A percentile compares a stretch with the other conserved stretches of the same genome.
Conservation (phyloP, 805 yeast species). For the Kluyveromyces siamensis region DNA sequence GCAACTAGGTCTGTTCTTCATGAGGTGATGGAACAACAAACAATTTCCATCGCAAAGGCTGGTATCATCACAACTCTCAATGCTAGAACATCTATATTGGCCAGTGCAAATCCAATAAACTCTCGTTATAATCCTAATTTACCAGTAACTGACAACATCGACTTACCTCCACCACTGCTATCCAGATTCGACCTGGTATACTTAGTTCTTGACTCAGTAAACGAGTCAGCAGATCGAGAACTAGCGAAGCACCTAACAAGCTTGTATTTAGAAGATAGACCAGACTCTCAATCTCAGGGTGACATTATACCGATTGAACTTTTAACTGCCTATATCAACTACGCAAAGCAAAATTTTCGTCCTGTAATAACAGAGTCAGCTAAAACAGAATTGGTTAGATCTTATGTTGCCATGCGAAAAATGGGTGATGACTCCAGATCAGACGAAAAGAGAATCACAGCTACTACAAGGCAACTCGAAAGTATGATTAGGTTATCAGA, state of each 20-base stretch:
- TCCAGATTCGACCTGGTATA: conserved; percentile 95
- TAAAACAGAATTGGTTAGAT: conserved; percentile 72
- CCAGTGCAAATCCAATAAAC: conserved; percentile 95
- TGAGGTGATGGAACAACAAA: conserved; percentile 99
- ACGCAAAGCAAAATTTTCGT: conserved; percentile 76
- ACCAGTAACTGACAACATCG: conserved; percentile 93
- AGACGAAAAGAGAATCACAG: conserved; percentile 86
- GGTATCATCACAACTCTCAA: conserved; percentile 95
- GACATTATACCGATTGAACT: conserved; percentile 81
- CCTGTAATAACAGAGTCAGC: conserved; percentile 81
- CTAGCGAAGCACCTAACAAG: conserved; percentile 85
- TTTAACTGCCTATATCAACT: conserved; percentile 80
- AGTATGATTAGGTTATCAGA: conserved; percentile 90
- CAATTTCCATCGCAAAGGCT: conserved; percentile 96
- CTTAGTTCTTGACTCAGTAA: conserved; percentile 84
- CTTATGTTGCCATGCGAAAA: conserved; percentile 89
- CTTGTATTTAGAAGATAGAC: conserved; percentile 83
- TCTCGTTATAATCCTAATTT: conserved; percentile 91
- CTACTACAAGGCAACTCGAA: conserved; percentile 95
- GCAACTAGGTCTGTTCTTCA: conserved; percentile 90
- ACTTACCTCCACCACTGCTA: conserved; percentile 89
- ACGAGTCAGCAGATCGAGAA: conserved; percentile 73
- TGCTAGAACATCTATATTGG: conserved; percentile 91
- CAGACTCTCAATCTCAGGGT: conserved; percentile 56
- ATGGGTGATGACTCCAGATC: conserved; percentile 86